Percentiles rank a stretch among this genome's conserved stretches.
Conservation (phyloP, 140 eudicot genomes). For the Cichorium intybus region DNA sequence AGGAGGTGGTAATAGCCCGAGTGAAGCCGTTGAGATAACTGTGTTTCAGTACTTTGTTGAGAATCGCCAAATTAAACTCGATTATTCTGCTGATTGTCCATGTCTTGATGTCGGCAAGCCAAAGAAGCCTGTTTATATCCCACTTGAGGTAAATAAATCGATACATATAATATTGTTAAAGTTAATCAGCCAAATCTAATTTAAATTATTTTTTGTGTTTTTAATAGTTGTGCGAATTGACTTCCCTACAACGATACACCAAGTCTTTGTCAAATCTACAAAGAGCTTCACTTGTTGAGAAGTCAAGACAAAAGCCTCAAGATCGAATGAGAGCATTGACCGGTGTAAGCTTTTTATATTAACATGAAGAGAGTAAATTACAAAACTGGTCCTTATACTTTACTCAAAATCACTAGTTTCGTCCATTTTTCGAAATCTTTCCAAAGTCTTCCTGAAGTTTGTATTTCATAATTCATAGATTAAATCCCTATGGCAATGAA, state of each 20-base stretch:
- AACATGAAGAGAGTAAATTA: too few species aligned
- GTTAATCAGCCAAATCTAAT: not conserved
- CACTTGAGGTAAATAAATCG: slow-evolving; percentile 54
- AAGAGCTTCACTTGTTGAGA: slow-evolving; percentile 61
- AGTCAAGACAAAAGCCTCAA: slow-evolving; percentile 80
- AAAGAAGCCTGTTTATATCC: slow-evolving; percentile 55
- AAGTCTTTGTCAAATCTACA: slow-evolving; percentile 60
- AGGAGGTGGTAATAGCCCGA: slow-evolving; percentile 7
- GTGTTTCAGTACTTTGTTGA: slow-evolving; percentile 63
- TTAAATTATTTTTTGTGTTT: not conserved
- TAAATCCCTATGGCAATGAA: too few species aligned
- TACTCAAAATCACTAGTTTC: too few species aligned
- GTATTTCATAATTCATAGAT: too few species aligned
- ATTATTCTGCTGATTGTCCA: slow-evolving; percentile 52
- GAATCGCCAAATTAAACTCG: slow-evolving; percentile 25
- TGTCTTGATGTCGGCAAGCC: slow-evolving; percentile 88
- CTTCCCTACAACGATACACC: slow-evolving; percentile 70
- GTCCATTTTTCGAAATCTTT: too few species aligned
- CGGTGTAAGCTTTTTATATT: slow-evolving; percentile 32
- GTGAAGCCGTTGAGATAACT: slow-evolving; percentile 38
- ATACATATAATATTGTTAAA: not conserved
- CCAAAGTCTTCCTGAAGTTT: too few species aligned
- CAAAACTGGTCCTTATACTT: too few species aligned
- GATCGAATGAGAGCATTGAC: slow-evolving; percentile 59
- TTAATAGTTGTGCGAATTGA: slow-evolving; percentile 52